phyloP scores from a whole-genome alignment of 1,284 basidiomycete genomes.

The Naganishia sp. region DNA sequence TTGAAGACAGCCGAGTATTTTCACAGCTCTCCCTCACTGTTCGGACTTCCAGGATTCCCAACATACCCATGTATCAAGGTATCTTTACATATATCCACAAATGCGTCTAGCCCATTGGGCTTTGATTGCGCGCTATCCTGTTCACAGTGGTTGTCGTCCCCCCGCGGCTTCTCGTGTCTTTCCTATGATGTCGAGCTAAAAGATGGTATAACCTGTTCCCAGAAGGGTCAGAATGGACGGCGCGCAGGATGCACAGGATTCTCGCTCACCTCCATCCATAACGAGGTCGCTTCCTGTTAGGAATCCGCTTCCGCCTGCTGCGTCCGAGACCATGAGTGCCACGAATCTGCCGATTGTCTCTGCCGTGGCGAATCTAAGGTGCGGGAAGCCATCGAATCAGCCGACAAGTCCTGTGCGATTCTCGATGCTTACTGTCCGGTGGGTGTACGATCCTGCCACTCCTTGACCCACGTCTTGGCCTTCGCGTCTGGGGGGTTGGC shows the following conservation, averaged over 20 bases:
- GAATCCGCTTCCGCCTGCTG: conserved; percentile 41
- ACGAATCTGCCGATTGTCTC: conserved; percentile 49
- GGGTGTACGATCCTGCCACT: conserved; percentile 49
- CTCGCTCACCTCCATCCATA: conserved; percentile 46
- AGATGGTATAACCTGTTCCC: conserved; percentile 23
- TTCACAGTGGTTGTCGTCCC: background rate
- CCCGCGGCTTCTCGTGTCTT: background rate
- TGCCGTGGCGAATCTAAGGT: conserved; percentile 43
- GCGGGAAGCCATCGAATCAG: background rate
- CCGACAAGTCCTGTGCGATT: no score
- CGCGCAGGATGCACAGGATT: no score
- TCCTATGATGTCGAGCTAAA: background rate
- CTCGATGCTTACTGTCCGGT: conserved; percentile 39
- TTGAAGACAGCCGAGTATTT: no score
- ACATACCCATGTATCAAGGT: no score
- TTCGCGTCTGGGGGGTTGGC: conserved; percentile 40
- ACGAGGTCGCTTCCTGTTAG: conserved; percentile 52
- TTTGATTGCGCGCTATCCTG: background rate
- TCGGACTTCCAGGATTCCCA: no score
- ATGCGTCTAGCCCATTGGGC: no score
- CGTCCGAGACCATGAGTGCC: conserved; percentile 42
- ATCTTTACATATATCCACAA: no score
- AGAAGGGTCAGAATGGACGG: no score
- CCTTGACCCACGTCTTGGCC: conserved; percentile 38
- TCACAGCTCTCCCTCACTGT: no score